Base-by-base conservation (phyloP, 192 early-diverging fungal species). In the Dissophora ornata region DNA sequence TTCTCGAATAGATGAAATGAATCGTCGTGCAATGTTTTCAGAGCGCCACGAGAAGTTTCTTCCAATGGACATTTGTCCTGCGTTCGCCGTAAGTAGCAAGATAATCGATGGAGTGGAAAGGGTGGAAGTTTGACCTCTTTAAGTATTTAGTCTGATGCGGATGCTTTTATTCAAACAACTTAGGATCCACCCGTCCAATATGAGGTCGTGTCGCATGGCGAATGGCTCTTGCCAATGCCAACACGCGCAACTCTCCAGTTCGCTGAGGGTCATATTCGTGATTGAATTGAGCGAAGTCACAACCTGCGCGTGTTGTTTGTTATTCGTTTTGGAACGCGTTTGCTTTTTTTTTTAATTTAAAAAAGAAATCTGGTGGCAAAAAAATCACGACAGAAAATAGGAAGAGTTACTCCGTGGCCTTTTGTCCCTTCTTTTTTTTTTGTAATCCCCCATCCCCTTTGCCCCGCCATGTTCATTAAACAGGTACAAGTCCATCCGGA, bases 41-140 rank as follows among this genome's bases (percentile, higher is more conserved):
- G 73, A 77, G n/a, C 48, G 28, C 6, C 73, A 77, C 26, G 73
- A 58, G 19, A 77, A 77, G 40, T 77, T 55, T 34, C 52, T 77
- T 0, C 73, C 73, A 11, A 58, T 77, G 24, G 73, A 77, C 44
- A 28, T 77, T 11, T 77, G 73, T 57, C 73, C 73, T 3, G 40
- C 73, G 11, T 67, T 77, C 36, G 64, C 64, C 33, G 73, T 77
- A 67, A 45, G 63, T 56, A n/a, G n/a, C n/a, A n/a, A n/a, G n/a
- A n/a, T n/a, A n/a, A n/a, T n/a, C n/a, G n/a, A n/a, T n/a, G n/a
- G n/a, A n/a, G n/a, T n/a, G n/a, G n/a, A n/a, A n/a, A n/a, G n/a
- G n/a, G n/a, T n/a, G n/a, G n/a, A n/a, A n/a, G n/a, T n/a, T n/a
- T n/a, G n/a, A n/a, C n/a, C n/a, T n/a, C n/a, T n/a, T n/a, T n/a